phyloP scores from a whole-genome alignment of 2,329 filamentous ascomycete genomes.

The Clonostachys byssicola region DNA sequence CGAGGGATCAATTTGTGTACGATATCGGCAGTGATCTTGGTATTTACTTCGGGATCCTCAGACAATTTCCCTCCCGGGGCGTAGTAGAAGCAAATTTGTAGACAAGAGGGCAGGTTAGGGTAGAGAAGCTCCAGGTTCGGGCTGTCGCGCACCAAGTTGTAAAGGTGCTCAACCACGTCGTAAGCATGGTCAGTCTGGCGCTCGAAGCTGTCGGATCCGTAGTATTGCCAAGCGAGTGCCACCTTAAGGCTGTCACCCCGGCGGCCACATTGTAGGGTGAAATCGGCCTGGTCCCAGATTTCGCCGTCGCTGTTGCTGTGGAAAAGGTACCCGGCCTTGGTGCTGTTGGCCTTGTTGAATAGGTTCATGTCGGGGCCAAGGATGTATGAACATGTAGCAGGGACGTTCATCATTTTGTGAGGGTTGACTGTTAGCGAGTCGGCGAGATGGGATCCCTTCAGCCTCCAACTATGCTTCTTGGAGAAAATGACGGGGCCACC shows the following conservation, averaged over 20 bases:
- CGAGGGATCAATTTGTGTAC: constrained; percentile 40
- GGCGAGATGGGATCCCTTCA: constrained; percentile 69
- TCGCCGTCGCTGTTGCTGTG: constrained; percentile 64
- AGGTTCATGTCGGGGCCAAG: constrained; percentile 70
- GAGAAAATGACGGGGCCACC: constrained; percentile 82
- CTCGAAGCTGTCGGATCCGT: constrained; percentile 73
- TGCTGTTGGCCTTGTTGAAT: constrained; percentile 81
- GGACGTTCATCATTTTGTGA: constrained; percentile 95
- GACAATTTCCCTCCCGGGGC: constrained; percentile 49
- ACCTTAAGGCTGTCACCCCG: constrained; percentile 83
- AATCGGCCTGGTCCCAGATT: constrained; percentile 84
- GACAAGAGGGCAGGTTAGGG: constrained; percentile 74
- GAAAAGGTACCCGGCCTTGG: constrained; percentile 84
- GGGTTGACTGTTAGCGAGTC: constrained; percentile 86
- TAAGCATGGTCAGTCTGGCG: constrained; percentile 70
- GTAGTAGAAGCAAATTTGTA: constrained; percentile 95
- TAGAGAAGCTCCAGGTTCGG: constrained; percentile 68
- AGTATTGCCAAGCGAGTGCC: constrained; percentile 84
- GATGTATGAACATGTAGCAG: constrained; percentile 87
- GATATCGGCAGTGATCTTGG: constrained; percentile 41
- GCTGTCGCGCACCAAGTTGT: constrained; percentile 47
- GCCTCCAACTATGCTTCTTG: constrained; percentile 53
- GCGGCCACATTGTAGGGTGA: constrained; percentile 90
- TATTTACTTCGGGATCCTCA: constrained; percentile 37
- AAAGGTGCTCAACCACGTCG: constrained; percentile 65